Conservation (phyloP, 164 flowering plant genomes). For the Aristolochia contorta region DNA sequence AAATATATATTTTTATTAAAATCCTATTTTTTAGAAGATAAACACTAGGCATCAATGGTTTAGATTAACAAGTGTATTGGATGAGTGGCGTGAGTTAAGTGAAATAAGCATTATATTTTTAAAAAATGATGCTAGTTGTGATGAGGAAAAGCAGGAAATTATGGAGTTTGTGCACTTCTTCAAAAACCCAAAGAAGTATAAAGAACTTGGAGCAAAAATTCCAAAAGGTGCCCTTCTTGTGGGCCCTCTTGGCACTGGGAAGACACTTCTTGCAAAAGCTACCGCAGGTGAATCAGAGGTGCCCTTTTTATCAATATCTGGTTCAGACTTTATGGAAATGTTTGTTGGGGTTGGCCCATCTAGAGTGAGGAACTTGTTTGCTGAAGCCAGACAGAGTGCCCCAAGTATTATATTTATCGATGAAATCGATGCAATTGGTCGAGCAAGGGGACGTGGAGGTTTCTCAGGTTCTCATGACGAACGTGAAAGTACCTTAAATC, state of each 20-base stretch:
- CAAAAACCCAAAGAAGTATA: slow-evolving; percentile 82
- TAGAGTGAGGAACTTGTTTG: slow-evolving; percentile 77
- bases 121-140: slow-evolving; percentile 97
- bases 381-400: slow-evolving; percentile 82
- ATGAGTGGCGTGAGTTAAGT: no score
- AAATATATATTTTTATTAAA: no score
- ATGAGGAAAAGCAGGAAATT: slow-evolving; percentile 93
- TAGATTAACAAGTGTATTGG: no score
- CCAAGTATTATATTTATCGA: slow-evolving; percentile 89
- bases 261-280: slow-evolving; percentile 92
- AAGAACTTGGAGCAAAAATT: slow-evolving; percentile 81
- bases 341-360: slow-evolving; percentile 95
- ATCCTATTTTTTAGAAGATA: no score
- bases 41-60: no score
- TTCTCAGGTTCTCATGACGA: slow-evolving; percentile 72
- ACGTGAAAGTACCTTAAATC: slow-evolving; percentile 89
- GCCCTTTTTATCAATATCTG: slow-evolving; percentile 79
- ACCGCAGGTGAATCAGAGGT: slow-evolving; percentile 91
- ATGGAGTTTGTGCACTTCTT: slow-evolving; percentile 96
- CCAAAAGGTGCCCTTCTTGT: slow-evolving; percentile 93
- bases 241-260: slow-evolving; percentile 95
- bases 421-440: slow-evolving; percentile 94
- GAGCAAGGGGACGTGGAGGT: slow-evolving; percentile 85
- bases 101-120: no score
- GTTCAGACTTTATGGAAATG: slow-evolving; percentile 96